These are phyloP conservation scores for Phoma herbarum DNA, from an alignment of 2,329 filamentous ascomycete genomes.

Conservation along the genomic window DNA sequence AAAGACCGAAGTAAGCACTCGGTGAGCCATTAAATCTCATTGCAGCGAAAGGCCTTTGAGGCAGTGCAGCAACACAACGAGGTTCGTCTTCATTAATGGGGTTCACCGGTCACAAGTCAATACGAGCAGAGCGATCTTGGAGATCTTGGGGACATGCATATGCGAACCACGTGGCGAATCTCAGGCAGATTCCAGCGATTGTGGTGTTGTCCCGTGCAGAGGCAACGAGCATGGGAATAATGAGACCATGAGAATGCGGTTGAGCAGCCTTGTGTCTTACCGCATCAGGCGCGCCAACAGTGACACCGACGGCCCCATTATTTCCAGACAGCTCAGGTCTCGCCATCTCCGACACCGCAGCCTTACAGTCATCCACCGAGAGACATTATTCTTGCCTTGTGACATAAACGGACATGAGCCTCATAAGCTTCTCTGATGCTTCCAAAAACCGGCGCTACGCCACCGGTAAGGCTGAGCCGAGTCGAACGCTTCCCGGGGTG, in stretches of 20 bases:
- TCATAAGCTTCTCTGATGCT: conserved; percentile 18
- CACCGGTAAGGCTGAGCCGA: conserved; percentile 23
- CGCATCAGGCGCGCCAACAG: conserved; percentile 13
- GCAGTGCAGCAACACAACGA: conserved; percentile 13
- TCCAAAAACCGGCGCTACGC: conserved; percentile 18
- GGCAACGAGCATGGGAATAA: conserved; percentile 7
- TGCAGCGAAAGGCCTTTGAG: conserved; percentile 11
- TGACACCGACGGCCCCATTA: conserved; percentile 3
- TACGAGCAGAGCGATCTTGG: conserved; percentile 16
- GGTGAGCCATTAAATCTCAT: conserved; percentile 10
- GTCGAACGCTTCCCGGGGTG: background rate
- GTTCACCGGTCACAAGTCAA: conserved; percentile 17
- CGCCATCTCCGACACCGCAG: conserved; percentile 14
- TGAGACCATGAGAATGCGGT: conserved; percentile 3
- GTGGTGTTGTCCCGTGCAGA: background rate
- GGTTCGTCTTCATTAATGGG: background rate
- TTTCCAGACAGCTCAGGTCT: conserved; percentile 8
- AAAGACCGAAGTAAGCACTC: conserved; percentile 6
- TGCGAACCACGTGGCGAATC: conserved; percentile 4
- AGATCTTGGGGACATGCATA: background rate
- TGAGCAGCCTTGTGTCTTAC: conserved; percentile 14
- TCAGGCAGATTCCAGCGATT: conserved; percentile 7
- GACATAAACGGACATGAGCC: conserved; percentile 13
- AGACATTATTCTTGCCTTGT: conserved; percentile 7
- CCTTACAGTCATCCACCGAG: conserved; percentile 1